Percentiles rank a stretch among this genome's conserved stretches.
Evolutionary conservation across 1,139 yeast species (phyloP).

Genomic region (Protomyces gravidus): DNA sequence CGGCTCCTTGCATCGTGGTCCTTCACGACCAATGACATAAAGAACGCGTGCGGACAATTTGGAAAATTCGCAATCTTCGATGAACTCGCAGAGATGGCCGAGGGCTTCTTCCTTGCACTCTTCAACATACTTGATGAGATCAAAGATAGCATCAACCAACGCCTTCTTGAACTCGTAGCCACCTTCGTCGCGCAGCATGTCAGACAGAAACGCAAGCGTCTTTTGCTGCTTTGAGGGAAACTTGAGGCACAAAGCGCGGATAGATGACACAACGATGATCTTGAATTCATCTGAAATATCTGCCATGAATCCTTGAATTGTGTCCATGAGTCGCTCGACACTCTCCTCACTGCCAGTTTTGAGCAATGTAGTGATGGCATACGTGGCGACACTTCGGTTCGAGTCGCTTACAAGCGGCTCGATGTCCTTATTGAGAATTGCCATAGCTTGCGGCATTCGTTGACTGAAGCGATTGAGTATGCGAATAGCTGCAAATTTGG

Average conservation of each 20-base stretch:
- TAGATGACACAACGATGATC: conserved; percentile 89
- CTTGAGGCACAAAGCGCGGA: conserved; percentile 83
- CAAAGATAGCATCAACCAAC: conserved; percentile 87
- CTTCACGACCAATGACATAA: conserved; percentile 89
- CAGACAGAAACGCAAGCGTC: conserved; percentile 76
- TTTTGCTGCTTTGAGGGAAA: conserved; percentile 87
- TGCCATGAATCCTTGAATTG: conserved; percentile 83
- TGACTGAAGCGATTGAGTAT: conserved; percentile 79
- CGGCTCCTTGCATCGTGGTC: conserved; percentile 82
- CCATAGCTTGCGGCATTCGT: conserved; percentile 71
- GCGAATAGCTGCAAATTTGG: conserved; percentile 90
- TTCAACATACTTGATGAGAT: conserved; percentile 81
- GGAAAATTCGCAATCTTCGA: conserved; percentile 96
- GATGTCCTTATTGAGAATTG: conserved; percentile 72
- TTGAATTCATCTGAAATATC: conserved; percentile 96
- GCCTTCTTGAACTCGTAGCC: conserved; percentile 72
- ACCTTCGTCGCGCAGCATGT: conserved; percentile 85
- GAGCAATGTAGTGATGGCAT: conserved; percentile 90
- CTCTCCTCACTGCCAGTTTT: conserved; percentile 91
- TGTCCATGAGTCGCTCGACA: conserved; percentile 82
- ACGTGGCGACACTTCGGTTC: conserved; percentile 93
- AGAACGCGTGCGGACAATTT: conserved; percentile 87
- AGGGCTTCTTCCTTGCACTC: conserved; percentile 77
- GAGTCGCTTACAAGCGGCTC: conserved; percentile 83
- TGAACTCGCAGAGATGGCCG: conserved; percentile 88